Conservation (phyloP, 2,329 filamentous ascomycete species). For the Botrytis byssoidea region DNA sequence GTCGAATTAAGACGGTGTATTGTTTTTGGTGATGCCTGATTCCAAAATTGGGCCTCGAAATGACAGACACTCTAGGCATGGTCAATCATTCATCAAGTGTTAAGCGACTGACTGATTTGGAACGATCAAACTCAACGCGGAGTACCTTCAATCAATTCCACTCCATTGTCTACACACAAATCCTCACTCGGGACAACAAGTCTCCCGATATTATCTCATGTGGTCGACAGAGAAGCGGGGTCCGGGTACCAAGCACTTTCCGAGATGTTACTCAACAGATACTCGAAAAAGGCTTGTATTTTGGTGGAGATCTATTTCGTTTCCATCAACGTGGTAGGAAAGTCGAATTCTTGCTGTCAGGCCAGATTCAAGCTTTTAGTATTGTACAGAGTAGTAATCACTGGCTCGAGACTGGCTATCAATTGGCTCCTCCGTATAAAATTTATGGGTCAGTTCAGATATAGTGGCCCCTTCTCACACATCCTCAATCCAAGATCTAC, state of each 20-base stretch:
- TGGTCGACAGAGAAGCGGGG: neutral
- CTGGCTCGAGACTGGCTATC: neutral
- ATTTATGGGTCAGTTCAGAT: neutral
- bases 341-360: neutral
- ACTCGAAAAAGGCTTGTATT: neutral
- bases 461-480: neutral
- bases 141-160: neutral
- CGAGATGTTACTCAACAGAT: neutral
- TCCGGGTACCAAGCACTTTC: neutral
- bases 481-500: neutral
- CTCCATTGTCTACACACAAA: neutral
- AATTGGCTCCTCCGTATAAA: neutral
- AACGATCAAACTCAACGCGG: neutral
- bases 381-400: neutral
- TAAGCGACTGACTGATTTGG: neutral
- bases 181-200: slow-evolving; percentile 1
- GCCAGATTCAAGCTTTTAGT: neutral
- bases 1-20: too few species aligned
- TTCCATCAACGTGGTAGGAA: neutral
- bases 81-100: neutral
- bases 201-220: neutral
- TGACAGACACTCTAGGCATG: too few species aligned
- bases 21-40: neutral
- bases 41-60: neutral
- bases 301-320: neutral